Conservation (phyloP, 805 yeast species). For the Wickerhamomyces subpelliculosus region DNA sequence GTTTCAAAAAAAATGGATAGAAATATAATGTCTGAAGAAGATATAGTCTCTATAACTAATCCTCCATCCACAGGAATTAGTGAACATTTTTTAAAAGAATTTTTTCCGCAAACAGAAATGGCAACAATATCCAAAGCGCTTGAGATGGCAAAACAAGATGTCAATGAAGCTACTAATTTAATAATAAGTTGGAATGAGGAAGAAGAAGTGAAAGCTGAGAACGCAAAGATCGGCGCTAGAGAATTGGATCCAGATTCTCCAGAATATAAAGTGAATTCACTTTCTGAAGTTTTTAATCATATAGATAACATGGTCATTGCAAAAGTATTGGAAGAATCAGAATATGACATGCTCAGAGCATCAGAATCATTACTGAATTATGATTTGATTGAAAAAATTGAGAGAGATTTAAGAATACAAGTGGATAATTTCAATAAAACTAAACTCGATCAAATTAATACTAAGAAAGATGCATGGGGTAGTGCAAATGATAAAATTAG, state of each 20-base stretch:
- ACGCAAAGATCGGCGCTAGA: too few relatives aligned
- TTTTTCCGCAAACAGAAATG: too few relatives aligned
- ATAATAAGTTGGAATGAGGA: too few relatives aligned
- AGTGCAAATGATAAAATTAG: slow-evolving; percentile 11
- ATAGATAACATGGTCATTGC: slow-evolving; percentile 25
- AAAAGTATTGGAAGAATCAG: slow-evolving; percentile 22
- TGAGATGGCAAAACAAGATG: too few relatives aligned
- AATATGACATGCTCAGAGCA: slow-evolving; percentile 26
- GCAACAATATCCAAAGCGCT: too few relatives aligned
- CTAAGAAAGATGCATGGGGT: too few relatives aligned
- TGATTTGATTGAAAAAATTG: slow-evolving; percentile 6
- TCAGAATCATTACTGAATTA: slow-evolving; percentile 24
- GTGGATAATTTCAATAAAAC: neutral
- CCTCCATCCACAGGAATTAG: too few relatives aligned
- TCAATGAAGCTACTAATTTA: too few relatives aligned
- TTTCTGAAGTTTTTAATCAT: slow-evolving; percentile 42
- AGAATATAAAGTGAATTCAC: slow-evolving; percentile 1
- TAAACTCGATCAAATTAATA: neutral
- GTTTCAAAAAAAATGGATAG: too few relatives aligned
- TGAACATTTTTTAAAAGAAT: too few relatives aligned
- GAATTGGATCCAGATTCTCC: neutral
- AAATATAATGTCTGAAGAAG: too few relatives aligned
- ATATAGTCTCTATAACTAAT: too few relatives aligned
- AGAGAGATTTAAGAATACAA: slow-evolving; percentile 1
- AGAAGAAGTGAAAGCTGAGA: neutral